Conservation (phyloP, 768 basidiomycete genomes). For the Termitomyces sp. region DNA sequence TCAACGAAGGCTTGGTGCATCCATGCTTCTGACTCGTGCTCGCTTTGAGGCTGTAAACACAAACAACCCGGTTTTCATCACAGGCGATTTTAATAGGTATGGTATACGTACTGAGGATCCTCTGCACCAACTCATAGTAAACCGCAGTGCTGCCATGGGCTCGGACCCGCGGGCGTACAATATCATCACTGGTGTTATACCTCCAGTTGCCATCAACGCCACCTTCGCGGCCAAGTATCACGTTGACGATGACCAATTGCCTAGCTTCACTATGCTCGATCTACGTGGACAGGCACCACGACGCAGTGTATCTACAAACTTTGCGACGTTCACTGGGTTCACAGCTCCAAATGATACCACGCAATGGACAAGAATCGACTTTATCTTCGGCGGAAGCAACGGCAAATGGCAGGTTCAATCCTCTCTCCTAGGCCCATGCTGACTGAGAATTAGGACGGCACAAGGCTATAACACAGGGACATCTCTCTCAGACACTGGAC, state of each 20-base stretch:
- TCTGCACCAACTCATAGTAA: background rate
- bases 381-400: conserved; percentile 45
- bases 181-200: conserved; percentile 37
- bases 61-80: conserved; percentile 37
- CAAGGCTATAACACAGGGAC: conserved; percentile 32
- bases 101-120: background rate
- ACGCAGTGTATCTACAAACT: conserved; percentile 35
- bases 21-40: conserved; percentile 44
- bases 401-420: conserved; percentile 32
- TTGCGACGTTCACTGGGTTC: conserved; percentile 51
- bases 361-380: conserved; percentile 41
- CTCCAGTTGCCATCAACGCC: conserved; percentile 34
- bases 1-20: conserved; percentile 46
- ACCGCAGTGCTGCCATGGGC: conserved; percentile 35
- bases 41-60: conserved; percentile 40
- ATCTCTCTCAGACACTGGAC: conserved; percentile 42
- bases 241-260: conserved; percentile 22
- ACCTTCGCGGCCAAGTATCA: conserved; percentile 38
- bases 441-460: conserved; percentile 24
- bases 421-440: background rate
- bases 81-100: conserved; percentile 50
- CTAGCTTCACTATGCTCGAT: conserved; percentile 40
- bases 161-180: conserved; percentile 43
- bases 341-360: conserved; percentile 30
- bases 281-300: conserved; percentile 36